Evolutionary conservation across 2,329 filamentous ascomycete genomes (phyloP).

Genomic region (Coccinonectria pachysandricola): DNA sequence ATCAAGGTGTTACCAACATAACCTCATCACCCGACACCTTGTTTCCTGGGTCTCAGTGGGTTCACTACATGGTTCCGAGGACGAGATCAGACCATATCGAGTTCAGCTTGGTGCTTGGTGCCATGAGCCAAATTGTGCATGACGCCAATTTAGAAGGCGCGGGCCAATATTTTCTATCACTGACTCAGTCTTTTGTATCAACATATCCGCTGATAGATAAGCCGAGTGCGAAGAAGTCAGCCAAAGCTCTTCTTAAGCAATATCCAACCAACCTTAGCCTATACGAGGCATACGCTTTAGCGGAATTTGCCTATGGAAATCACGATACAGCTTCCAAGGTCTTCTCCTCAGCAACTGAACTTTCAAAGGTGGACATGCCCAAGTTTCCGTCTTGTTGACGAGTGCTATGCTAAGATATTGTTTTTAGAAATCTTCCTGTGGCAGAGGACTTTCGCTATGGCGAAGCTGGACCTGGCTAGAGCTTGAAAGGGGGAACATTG

Average conservation of each 20-base stretch:
- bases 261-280: conserved; percentile 53
- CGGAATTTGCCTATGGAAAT: conserved; percentile 54
- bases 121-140: conserved; percentile 49
- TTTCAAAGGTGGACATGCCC: conserved; percentile 23
- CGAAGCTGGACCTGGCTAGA: conserved; percentile 58
- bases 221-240: conserved; percentile 52
- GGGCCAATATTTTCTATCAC: conserved; percentile 59
- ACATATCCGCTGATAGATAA: too few species aligned
- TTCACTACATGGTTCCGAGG: conserved; percentile 27
- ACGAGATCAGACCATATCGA: conserved; percentile 17
- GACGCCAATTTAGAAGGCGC: conserved; percentile 28
- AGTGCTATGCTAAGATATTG: conserved; percentile 3
- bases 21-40: conserved; percentile 39
- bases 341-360: conserved; percentile 50
- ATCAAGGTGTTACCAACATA: conserved; percentile 18
- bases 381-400: too few species aligned
- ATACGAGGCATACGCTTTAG: conserved; percentile 70
- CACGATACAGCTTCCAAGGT: conserved; percentile 50
- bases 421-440: conserved; percentile 9
- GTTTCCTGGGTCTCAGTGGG: conserved; percentile 38
- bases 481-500: conserved; percentile 32
- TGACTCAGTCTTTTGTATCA: conserved; percentile 50
- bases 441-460: conserved; percentile 35
- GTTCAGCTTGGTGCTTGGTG: conserved; percentile 39
- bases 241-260: conserved; percentile 63